Conservation (phyloP, 768 basidiomycete species). For the Tremella mesenterica region DNA sequence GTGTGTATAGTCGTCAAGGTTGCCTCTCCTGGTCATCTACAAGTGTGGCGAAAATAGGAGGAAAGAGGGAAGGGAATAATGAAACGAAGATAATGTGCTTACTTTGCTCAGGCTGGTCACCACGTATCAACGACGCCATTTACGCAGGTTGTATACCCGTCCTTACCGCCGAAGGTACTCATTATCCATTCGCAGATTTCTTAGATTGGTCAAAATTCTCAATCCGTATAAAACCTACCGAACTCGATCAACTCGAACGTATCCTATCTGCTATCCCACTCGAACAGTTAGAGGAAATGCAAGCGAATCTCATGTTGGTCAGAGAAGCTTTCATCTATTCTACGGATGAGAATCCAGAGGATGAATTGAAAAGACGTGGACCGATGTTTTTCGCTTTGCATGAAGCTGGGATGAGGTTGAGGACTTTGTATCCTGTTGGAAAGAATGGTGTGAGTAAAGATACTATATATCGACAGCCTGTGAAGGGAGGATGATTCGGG, state of each 20-base stretch:
- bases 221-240: slow-evolving; percentile 43
- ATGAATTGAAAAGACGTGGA: slow-evolving; percentile 41
- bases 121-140: slow-evolving; percentile 46
- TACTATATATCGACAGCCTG: background rate
- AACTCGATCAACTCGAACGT: slow-evolving; percentile 45
- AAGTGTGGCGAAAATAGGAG: too few relatives aligned
- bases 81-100: too few relatives aligned
- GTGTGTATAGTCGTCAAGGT: too few relatives aligned
- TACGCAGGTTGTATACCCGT: slow-evolving; percentile 49
- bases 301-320: slow-evolving; percentile 44
- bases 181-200: slow-evolving; percentile 46
- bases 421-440: slow-evolving; percentile 38
- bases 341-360: slow-evolving; percentile 38
- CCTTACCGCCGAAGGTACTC: slow-evolving; percentile 45
- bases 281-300: slow-evolving; percentile 41
- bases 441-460: background rate
- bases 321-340: slow-evolving; percentile 47
- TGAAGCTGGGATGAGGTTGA: slow-evolving; percentile 42
- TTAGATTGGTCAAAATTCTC: slow-evolving; percentile 47
- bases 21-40: too few relatives aligned
- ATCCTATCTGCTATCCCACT: slow-evolving; percentile 42
- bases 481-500: too few relatives aligned
- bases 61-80: too few relatives aligned
- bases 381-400: slow-evolving; percentile 46
- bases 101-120: slow-evolving; percentile 41